Evolutionary conservation across 306 rosid genomes (phyloP), one percentile per base, ranked within the genome.

Genomic region (Rosa rugosa): DNA sequence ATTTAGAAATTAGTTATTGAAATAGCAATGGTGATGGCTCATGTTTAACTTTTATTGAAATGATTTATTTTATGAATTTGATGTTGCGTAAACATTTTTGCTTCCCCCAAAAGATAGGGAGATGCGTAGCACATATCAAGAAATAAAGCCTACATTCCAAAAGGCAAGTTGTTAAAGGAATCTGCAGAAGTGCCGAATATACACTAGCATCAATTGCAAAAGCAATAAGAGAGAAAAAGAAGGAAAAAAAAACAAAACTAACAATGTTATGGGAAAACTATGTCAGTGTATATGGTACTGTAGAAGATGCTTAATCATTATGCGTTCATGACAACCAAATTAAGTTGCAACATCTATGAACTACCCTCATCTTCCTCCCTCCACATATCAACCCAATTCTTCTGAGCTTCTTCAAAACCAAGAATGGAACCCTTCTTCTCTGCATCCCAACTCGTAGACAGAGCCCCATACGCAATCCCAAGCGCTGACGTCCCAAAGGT

Each of bases 351-450:
- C 47, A 31, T 27, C 71, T 66, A 66, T 10, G 72, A 41, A n/a
- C 47, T 38, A 38, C 59, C 74, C 46, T 73, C 75, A 54, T 85
- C 86, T n/a, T 95, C 97, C 72, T 91, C 91, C 78, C 85, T 82
- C 99, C 99, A 95, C 91, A 90, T 86, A 66, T 95, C 97, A 6
- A 75, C 91, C 97, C 98, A 95, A 73, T 92, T 92, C 73, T 65
- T 77, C 64, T 89, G 85, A 45, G 84, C 79, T 68, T 93, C 87
- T 75, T 88, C 85, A n/a, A 89, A 44, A 49, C 99, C 99, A 69
- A 95, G 84, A 72, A 93, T 14, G 4, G 97, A 83, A 0, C 97
- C 98, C 80, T 89, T 72, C 75, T 80, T 84, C 68, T 84, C 93
- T 59, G 75, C 87, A 76, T 95, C 97, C 93, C 92, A 87, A 75